Evolutionary conservation across 768 basidiomycete genomes (phyloP).

Genomic region (Termitomyces titanicus): DNA sequence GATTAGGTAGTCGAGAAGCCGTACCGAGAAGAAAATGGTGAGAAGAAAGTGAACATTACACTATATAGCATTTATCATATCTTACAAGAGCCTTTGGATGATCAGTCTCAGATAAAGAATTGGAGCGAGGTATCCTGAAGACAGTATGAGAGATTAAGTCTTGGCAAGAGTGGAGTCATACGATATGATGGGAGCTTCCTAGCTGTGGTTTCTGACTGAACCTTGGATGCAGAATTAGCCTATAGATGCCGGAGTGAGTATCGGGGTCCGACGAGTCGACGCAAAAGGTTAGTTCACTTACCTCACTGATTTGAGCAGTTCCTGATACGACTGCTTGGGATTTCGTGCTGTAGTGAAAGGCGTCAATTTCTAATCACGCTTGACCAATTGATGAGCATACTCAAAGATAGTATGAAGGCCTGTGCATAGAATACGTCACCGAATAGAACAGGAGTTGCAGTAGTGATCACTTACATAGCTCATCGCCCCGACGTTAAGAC

Average conservation of each 20-base stretch:
- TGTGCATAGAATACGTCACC: slow-evolving; percentile 21
- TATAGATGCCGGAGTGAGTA: slow-evolving; percentile 15
- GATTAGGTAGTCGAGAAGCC: neutral
- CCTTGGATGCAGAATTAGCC: slow-evolving; percentile 51
- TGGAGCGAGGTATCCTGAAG: slow-evolving; percentile 31
- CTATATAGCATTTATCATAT: neutral
- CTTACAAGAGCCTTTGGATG: neutral
- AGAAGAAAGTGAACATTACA: neutral
- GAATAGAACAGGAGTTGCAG: neutral
- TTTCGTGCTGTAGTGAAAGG: slow-evolving; percentile 31
- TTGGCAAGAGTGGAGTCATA: slow-evolving; percentile 18
- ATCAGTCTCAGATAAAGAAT: slow-evolving; percentile 21
- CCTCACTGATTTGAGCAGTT: slow-evolving; percentile 57
- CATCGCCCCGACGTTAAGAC: slow-evolving; percentile 75
- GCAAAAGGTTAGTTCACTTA: slow-evolving; percentile 20
- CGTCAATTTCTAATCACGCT: neutral
- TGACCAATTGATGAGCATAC: slow-evolving; percentile 21
- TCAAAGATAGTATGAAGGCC: slow-evolving; percentile 59
- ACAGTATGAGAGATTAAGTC: neutral
- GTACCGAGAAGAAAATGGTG: neutral
- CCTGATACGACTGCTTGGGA: slow-evolving; percentile 62
- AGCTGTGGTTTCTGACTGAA: slow-evolving; percentile 73
- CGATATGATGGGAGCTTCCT: slow-evolving; percentile 70
- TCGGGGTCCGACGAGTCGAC: neutral
- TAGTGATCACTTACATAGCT: slow-evolving; percentile 51